Percentiles rank a stretch among this genome's conserved stretches.
Evolutionary conservation across 2,329 filamentous ascomycete species (phyloP).

Genomic region (Penicillium decumbens): DNA sequence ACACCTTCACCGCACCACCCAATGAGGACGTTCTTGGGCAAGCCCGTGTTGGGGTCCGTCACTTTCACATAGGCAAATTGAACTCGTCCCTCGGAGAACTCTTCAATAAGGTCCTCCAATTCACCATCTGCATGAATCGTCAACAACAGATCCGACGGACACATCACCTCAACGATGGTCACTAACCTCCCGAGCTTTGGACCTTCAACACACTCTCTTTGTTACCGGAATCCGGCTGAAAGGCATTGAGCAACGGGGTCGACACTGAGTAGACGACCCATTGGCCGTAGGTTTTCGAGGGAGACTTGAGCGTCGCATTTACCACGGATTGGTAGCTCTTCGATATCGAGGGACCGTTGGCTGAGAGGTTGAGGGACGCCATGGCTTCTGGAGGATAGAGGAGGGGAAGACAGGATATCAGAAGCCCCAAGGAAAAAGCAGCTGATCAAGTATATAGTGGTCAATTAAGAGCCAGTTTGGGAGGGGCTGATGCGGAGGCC

Average conservation of each 20-base stretch:
- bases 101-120: slow-evolving; percentile 81
- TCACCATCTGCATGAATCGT: slow-evolving; percentile 68
- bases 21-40: slow-evolving; percentile 90
- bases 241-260: slow-evolving; percentile 85
- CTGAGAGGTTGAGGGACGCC: slow-evolving; percentile 75
- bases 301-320: slow-evolving; percentile 54
- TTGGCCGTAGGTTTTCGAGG: slow-evolving; percentile 77
- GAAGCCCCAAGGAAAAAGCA: neutral
- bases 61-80: slow-evolving; percentile 97
- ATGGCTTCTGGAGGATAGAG: slow-evolving; percentile 44
- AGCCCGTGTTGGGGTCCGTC: slow-evolving; percentile 83
- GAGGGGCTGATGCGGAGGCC: neutral
- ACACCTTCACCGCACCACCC: slow-evolving; percentile 97
- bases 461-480: neutral
- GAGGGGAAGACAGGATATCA: neutral
- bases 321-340: slow-evolving; percentile 70
- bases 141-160: neutral
- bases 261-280: slow-evolving; percentile 95
- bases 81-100: slow-evolving; percentile 93
- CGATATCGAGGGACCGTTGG: slow-evolving; percentile 71
- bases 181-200: slow-evolving; percentile 76
- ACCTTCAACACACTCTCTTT: slow-evolving; percentile 97
- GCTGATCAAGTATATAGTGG: neutral
- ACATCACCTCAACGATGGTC: neutral
- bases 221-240: slow-evolving; percentile 70